Evolutionary conservation across 2,329 filamentous ascomycete species (phyloP), one percentile per base, ranked within the genome.

Genomic region (Phoma herbarum): DNA sequence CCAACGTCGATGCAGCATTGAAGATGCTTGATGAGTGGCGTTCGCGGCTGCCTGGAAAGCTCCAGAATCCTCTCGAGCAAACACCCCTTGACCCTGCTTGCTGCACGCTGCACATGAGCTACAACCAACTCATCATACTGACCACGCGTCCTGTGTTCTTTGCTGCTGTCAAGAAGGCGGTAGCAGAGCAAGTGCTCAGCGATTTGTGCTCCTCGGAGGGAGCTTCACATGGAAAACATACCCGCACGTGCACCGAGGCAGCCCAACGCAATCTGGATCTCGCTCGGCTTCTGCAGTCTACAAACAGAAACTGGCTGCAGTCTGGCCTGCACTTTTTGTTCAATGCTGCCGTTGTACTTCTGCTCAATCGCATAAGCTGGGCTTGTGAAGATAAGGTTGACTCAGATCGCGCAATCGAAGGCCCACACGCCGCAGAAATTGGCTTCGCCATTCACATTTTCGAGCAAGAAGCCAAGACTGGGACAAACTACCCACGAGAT

Each of bases 281-380:
- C 1, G 67, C 70, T 25, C 61, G 61, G 28, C 57, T 60, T 16
- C 35, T 65, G 1, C 49, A 59, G 25, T 54, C 49, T 14, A 54
- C 52, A 3, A 63, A 35, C 16, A 23, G 62, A 31, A 65, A 63
- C 26, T 53, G 70, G 29, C 52, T 71, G 4, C 67, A 69, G 46
- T 62, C 67, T 25, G 64, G 64, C 16, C 41, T 72, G n/a, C 70
- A 72, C 31, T 70, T 69, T 35, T 59, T 71, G 3, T 72, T 72
- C 48, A 71, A 71, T 46, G 68, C 68, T 22, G 61, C 66, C n/a
- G 66, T 72, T 18, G 57, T 71, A 33, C 52, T 71, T 25, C 59
- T 72, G 26, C 57, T 72, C 22, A 55, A 66, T 47, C 67, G 65
- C n/a, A 63, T 72, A 20, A 51, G 42, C 46, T 35, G 22, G 31